These are phyloP conservation scores for Pythium diclinum DNA, from an alignment of 352 stramenopile species.

Conservation along the genomic window DNA sequence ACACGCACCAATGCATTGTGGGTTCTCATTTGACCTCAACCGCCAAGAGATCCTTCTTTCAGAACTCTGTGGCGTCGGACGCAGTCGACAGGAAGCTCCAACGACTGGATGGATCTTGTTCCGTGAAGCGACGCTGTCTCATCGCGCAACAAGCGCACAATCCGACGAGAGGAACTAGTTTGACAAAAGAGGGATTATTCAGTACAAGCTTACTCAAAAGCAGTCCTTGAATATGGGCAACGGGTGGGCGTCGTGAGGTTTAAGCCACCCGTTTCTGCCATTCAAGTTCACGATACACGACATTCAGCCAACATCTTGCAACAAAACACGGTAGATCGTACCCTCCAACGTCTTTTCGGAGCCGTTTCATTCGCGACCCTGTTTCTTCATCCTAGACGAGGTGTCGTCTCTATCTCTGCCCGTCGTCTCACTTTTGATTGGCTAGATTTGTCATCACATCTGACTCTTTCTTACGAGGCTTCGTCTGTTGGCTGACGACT, in stretches of 20 bases:
- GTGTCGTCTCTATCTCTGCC: constrained; percentile 11
- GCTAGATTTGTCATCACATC: background rate
- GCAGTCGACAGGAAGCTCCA: background rate
- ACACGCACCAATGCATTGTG: too few species aligned
- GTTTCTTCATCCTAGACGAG: constrained; percentile 6
- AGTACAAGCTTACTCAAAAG: too few species aligned
- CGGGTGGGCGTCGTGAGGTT: too few species aligned
- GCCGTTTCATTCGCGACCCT: constrained; percentile 17
- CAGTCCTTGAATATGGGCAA: too few species aligned
- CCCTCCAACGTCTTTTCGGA: background rate
- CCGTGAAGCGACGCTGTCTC: constrained; percentile 2
- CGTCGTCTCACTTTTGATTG: background rate
- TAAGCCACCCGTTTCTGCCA: background rate
- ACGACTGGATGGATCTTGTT: background rate
- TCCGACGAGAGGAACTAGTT: background rate
- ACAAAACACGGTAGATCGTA: constrained; percentile 9
- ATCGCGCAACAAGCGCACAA: background rate
- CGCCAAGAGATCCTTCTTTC: constrained; percentile 7
- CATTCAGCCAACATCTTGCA: too few species aligned
- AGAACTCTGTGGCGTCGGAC: background rate
- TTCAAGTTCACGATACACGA: background rate
- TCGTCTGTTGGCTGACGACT: background rate
- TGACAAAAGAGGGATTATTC: too few species aligned
- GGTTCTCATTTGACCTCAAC: background rate
- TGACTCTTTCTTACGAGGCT: background rate